Evolutionary conservation across 495 filamentous ascomycete species (phyloP).

Genomic region (Penicilliopsis zonata): DNA sequence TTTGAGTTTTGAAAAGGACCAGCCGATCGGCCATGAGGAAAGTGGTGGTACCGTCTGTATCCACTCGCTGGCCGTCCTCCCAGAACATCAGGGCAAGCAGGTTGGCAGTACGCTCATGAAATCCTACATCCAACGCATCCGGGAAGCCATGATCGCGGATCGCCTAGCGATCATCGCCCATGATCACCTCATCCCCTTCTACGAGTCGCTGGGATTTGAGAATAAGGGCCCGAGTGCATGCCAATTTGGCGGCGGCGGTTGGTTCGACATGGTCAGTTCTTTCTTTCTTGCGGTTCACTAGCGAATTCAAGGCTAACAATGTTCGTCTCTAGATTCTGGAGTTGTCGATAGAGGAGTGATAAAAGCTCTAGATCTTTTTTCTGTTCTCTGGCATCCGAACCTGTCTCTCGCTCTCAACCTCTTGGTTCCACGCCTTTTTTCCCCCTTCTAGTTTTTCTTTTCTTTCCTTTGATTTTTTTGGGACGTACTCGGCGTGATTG

Average conservation of each 20-base stretch:
- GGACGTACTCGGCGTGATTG: background rate
- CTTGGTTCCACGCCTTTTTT: conserved; percentile 3
- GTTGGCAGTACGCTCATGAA: conserved; percentile 67
- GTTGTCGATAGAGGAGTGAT: conserved; percentile 2
- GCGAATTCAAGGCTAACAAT: no score
- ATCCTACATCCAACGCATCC: conserved; percentile 61
- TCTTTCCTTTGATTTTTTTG: conserved; percentile 8
- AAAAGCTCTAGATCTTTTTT: no score
- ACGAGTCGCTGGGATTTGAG: conserved; percentile 63
- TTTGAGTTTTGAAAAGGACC: conserved; percentile 19
- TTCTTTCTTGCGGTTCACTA: conserved; percentile 1
- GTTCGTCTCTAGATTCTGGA: conserved; percentile 4
- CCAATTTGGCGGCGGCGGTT: conserved; percentile 66
- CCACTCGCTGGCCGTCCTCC: conserved; percentile 72
- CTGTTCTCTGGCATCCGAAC: no score
- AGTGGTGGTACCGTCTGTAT: conserved; percentile 61
- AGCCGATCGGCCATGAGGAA: conserved; percentile 52
- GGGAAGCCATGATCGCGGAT: conserved; percentile 53
- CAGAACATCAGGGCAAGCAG: conserved; percentile 59
- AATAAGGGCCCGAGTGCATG: conserved; percentile 53
- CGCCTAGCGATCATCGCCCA: conserved; percentile 69
- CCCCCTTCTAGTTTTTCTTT: conserved; percentile 3
- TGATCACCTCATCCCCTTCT: conserved; percentile 59
- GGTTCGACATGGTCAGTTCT: conserved; percentile 47
- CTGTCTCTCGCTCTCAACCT: no score